Evolutionary conservation across 768 basidiomycete genomes (phyloP).

Genomic region (Suillus plorans): DNA sequence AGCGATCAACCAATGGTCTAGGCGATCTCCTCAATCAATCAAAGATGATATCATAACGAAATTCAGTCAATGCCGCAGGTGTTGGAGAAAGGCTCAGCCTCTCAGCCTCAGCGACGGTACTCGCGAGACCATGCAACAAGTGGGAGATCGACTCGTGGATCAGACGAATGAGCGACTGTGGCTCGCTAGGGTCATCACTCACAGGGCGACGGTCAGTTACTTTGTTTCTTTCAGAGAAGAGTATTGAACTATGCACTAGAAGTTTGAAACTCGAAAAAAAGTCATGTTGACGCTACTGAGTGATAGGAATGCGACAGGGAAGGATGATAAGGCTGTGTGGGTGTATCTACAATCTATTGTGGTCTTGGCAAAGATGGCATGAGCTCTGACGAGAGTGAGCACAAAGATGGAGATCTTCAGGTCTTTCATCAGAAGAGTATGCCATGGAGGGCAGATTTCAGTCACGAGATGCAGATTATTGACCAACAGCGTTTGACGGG

Average conservation of each 20-base stretch:
- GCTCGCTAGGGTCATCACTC: neutral
- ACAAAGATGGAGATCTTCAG: neutral
- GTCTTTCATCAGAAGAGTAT: neutral
- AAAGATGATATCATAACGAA: neutral
- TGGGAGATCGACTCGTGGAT: neutral
- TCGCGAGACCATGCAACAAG: neutral
- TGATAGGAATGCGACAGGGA: neutral
- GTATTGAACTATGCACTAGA: neutral
- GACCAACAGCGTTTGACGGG: neutral
- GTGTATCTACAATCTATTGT: neutral
- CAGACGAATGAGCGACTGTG: neutral
- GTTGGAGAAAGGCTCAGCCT: neutral
- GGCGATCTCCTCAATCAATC: neutral
- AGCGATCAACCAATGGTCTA: neutral
- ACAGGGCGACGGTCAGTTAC: neutral
- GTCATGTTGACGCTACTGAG: neutral
- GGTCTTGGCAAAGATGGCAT: constrained; percentile 4
- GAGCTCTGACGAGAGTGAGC: constrained; percentile 2
- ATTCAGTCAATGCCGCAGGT: neutral
- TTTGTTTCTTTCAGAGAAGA: neutral
- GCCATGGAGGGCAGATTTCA: neutral
- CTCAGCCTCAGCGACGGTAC: neutral
- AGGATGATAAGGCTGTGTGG: neutral
- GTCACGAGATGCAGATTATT: neutral
- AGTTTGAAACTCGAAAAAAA: neutral